Evolutionary conservation across 768 basidiomycete genomes (phyloP).

Genomic region (Gloeophyllum trabeum): DNA sequence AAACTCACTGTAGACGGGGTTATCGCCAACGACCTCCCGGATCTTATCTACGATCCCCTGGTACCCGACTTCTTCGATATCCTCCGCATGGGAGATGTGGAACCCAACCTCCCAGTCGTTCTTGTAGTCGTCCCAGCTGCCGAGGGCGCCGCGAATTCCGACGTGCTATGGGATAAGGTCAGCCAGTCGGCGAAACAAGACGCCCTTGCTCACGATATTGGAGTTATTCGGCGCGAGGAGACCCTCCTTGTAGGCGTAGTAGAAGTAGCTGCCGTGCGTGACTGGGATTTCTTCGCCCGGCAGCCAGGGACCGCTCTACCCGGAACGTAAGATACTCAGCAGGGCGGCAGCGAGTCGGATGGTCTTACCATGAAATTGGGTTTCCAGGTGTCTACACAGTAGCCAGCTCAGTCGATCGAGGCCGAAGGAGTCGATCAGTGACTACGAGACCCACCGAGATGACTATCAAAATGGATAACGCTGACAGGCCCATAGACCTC

Average conservation of each 20-base stretch:
- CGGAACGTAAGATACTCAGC: not conserved
- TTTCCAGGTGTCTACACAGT: conserved; percentile 11
- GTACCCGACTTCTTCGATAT: conserved; percentile 21
- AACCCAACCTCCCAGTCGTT: conserved; percentile 19
- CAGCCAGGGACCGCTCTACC: conserved; percentile 15
- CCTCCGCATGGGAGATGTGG: conserved; percentile 20
- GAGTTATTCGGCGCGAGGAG: conserved; percentile 18
- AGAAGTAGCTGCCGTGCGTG: conserved; percentile 22
- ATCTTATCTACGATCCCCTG: conserved; percentile 20
- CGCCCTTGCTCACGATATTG: conserved; percentile 14
- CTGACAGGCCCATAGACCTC: conserved; percentile 20
- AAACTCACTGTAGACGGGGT: conserved; percentile 19
- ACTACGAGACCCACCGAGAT: conserved; percentile 12
- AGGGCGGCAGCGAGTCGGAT: not conserved
- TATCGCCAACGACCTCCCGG: conserved; percentile 19
- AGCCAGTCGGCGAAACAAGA: not conserved
- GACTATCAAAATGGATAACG: conserved; percentile 22
- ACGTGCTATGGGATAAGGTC: conserved; percentile 13
- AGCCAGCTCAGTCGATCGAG: not conserved
- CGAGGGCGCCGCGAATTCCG: conserved; percentile 17
- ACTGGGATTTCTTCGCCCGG: conserved; percentile 19
- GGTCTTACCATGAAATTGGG: conserved; percentile 7
- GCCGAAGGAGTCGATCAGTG: not conserved
- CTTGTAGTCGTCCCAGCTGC: conserved; percentile 17
- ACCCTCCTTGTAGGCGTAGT: conserved; percentile 20